A percentile compares a stretch with the other conserved stretches of the same genome.
Conservation (phyloP, 179 eudicot species). For the Beta macrorhiza region DNA sequence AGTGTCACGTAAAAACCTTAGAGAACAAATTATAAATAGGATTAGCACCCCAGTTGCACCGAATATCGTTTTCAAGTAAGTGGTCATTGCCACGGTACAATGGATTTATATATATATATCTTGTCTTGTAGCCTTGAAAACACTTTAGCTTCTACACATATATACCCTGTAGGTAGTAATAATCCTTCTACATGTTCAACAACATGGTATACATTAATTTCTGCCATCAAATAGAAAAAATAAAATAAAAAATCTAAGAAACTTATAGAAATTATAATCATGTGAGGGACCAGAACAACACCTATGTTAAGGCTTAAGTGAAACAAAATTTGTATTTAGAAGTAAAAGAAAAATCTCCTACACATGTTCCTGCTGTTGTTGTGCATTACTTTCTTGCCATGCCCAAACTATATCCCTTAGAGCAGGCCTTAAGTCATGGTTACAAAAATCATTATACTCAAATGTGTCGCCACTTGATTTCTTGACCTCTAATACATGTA, state of each 20-base stretch:
- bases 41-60: too few relatives aligned
- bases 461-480: conserved; percentile 68
- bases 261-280: too few relatives aligned
- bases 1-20: too few relatives aligned
- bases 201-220: neutral
- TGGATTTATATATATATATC: too few relatives aligned
- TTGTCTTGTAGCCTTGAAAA: too few relatives aligned
- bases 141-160: too few relatives aligned
- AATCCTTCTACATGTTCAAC: too few relatives aligned
- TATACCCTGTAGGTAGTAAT: too few relatives aligned
- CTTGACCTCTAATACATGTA: conserved; percentile 72
- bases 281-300: neutral
- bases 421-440: conserved; percentile 59
- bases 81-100: too few relatives aligned
- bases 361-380: conserved; percentile 20
- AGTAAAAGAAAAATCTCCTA: conserved; percentile 11
- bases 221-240: too few relatives aligned
- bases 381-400: conserved; percentile 39
- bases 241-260: neutral
- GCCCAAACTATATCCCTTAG: conserved; percentile 65
- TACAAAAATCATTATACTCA: conserved; percentile 57
- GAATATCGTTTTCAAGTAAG: too few relatives aligned
- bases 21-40: too few relatives aligned
- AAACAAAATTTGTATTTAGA: neutral
- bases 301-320: neutral